phyloP scores from a whole-genome alignment of 2,329 filamentous ascomycete species.

The Penicillium freii region DNA sequence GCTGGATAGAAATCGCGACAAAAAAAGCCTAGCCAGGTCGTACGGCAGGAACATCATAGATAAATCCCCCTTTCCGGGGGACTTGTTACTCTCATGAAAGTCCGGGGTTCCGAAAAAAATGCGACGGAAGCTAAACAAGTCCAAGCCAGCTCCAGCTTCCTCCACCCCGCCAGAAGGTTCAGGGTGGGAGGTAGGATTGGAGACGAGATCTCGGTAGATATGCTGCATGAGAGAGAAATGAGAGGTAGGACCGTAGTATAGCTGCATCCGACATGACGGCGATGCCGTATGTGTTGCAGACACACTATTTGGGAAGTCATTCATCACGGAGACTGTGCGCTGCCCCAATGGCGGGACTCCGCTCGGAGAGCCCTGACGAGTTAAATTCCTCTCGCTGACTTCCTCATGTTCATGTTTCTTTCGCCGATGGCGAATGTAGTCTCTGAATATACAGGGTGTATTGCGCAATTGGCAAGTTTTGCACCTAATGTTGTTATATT shows the following conservation, averaged over 20 bases:
- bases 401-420: constrained; percentile 30
- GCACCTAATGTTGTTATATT: constrained; percentile 19
- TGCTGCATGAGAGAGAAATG: constrained; percentile 48
- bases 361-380: constrained; percentile 16
- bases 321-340: constrained; percentile 22
- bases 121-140: constrained; percentile 39
- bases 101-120: constrained; percentile 45
- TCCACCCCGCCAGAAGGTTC: constrained; percentile 35
- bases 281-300: constrained; percentile 49
- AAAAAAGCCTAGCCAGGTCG: constrained; percentile 38
- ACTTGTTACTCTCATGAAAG: constrained; percentile 30
- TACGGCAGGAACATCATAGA: constrained; percentile 41
- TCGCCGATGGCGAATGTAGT: constrained; percentile 37
- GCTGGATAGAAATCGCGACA: constrained; percentile 44
- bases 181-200: constrained; percentile 17
- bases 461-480: constrained; percentile 38
- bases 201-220: constrained; percentile 36
- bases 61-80: constrained; percentile 22
- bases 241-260: constrained; percentile 50
- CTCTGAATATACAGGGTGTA: constrained; percentile 38
- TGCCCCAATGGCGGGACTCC: constrained; percentile 15
- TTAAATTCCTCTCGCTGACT: constrained; percentile 13
- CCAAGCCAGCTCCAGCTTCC: constrained; percentile 39
- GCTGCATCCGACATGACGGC: constrained; percentile 45
- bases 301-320: constrained; percentile 44